Evolutionary conservation across 805 yeast genomes (phyloP), one percentile per base, ranked within the genome.

Genomic region (Vanderwaltozyma verrucispora): DNA sequence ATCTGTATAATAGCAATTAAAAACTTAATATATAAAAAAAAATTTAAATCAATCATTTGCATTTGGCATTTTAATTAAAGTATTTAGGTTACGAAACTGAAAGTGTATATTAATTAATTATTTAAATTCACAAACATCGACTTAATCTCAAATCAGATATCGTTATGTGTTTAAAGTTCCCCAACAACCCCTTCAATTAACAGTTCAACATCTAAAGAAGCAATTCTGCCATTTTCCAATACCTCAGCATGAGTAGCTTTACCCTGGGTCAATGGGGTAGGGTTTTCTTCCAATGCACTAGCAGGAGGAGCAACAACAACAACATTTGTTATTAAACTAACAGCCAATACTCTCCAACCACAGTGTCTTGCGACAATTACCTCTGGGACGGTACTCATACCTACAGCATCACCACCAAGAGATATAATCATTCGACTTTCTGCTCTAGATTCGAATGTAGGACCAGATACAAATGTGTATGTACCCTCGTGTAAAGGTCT

Each of bases 351-450:
- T 45, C 67, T 71, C 64, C 92, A 60, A 1, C 88, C 94, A 41
- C 78, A 72, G 58, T 92, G 97, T 56, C 95, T 77, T 2, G 96
- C 97, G 15, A 86, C 80, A 43, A 86, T 75, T 2, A 86, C 95
- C 60, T 89, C 98, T 0, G 98, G 96, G 25, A 89, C 96, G 0
- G 97, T 92, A 40, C 95, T 82, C 98, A 89, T 89, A 4, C 97
- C 97, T 2, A 88, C 97, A 0, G 92, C 83, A 59, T 89, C 97
- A 36, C 85, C 96, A 9, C 97, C 97, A 21, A 81, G 46, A 5
- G 63, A 48, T 42, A 76, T 60, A 33, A 89, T 65, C 68, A 79
- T 68, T 40, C 94, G 69, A n/a, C 80, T 81, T 63, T 89, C 98
- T 0, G 96, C 95, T 50, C 96, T 70, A 3, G 84, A 74, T 64